These are phyloP conservation scores for Fusarium sp. DNA, from an alignment of 2,329 filamentous ascomycete genomes.

Conservation along the genomic window DNA sequence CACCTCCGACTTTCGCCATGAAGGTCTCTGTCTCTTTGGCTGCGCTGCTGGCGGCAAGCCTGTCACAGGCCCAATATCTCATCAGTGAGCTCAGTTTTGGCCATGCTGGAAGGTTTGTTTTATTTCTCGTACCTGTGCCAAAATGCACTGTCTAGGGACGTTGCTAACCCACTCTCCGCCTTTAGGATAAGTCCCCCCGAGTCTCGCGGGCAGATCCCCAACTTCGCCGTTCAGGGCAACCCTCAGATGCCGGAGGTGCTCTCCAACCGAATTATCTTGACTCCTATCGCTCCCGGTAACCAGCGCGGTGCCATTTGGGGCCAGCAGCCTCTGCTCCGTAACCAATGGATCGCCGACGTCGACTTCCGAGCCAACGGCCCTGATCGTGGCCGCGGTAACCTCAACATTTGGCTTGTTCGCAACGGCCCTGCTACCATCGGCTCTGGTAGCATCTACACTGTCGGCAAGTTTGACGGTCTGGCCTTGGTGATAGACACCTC, in stretches of 20 bases:
- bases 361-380: conserved; percentile 90
- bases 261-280: conserved; percentile 93
- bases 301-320: conserved; percentile 88
- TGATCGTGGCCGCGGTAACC: conserved; percentile 87
- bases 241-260: conserved; percentile 74
- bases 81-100: conserved; percentile 86
- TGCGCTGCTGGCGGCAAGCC: conserved; percentile 61
- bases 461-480: conserved; percentile 89
- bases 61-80: conserved; percentile 75
- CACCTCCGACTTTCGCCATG: conserved; percentile 57
- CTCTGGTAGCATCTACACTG: conserved; percentile 86
- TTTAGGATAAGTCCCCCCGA: conserved; percentile 76
- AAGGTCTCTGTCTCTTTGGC: conserved; percentile 60
- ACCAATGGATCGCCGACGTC: conserved; percentile 86
- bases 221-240: conserved; percentile 69
- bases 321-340: conserved; percentile 71
- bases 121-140: conserved; percentile 6
- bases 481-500: conserved; percentile 89
- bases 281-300: conserved; percentile 88
- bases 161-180: conserved; percentile 28
- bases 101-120: conserved; percentile 71
- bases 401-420: conserved; percentile 92
- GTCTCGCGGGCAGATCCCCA: conserved; percentile 64
- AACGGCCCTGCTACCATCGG: conserved; percentile 77
- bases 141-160: conserved; percentile 1